Evolutionary conservation across 1,139 yeast species (phyloP), one percentile per base, ranked within the genome.

Genomic region (Yamadazyma taylorii): DNA sequence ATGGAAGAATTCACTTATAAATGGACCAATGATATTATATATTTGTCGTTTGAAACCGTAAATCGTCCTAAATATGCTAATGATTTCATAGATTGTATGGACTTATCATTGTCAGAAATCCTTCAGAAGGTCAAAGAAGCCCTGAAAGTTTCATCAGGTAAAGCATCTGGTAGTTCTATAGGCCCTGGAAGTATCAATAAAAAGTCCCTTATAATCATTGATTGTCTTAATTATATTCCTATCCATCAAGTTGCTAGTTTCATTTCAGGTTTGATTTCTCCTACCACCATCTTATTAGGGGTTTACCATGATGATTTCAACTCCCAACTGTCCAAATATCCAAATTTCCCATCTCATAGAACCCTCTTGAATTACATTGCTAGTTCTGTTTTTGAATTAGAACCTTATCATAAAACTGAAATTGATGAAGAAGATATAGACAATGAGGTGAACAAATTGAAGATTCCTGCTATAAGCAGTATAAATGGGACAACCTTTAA

Each of bases 291-390:
- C 0, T 56, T 89, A 0, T 59, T 83, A 27, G 90, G 84, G 0
- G 72, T 79, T 0, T 81, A 61, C 46, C 96, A 88, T 54, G 65
- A 72, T 32, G 66, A 79, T 45, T 48, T 71, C 17, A 35, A 36
- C 2, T 11, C 32, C 1, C 34, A 30, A 23, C 41, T 34, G 36
- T 24, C 40, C 1, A 32, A 31, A 10, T 35, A 43, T 28, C 39
- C 46, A 0, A 70, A 74, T 38, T 81, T 78, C 40, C 90, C 94
- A 1, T 55, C 73, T 0, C 56, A 75, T 0, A 42, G 71, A 24
- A 66, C 67, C 9, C 57, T 85, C 17, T 60, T 88, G 27, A 64
- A 73, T 17, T 86, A 78, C 50, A 74, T 86, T 53, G 89, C 96
- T 4, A 82, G 90, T 4, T 71, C 87, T 1, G 75, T 86, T 0